Evolutionary conservation across 116 monocot species (phyloP).

Genomic region (Phalaenopsis hybrid): DNA sequence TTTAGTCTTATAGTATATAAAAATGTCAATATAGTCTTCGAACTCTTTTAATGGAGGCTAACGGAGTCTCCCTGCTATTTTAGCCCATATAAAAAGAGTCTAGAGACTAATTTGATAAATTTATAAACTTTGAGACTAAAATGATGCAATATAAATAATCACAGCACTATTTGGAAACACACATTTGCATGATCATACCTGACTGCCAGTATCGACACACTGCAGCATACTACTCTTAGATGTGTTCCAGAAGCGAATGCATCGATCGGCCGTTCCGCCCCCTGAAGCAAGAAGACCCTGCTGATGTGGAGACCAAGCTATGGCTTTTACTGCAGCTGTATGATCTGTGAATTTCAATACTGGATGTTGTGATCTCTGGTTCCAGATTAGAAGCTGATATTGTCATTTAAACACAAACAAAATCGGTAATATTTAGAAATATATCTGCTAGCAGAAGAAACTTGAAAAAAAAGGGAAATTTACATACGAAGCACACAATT

Average conservation of each 20-base stretch:
- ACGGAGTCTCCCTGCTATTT: too few relatives aligned
- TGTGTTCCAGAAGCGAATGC: slow-evolving; percentile 96
- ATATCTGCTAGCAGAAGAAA: background rate
- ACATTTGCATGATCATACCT: slow-evolving; percentile 21
- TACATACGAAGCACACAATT: slow-evolving; percentile 15
- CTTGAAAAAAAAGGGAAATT: too few relatives aligned
- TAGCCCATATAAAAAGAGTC: too few relatives aligned
- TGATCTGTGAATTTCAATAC: slow-evolving; percentile 66
- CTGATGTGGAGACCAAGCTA: slow-evolving; percentile 97
- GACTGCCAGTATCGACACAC: slow-evolving; percentile 79
- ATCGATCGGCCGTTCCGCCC: slow-evolving; percentile 92
- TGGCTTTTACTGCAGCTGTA: slow-evolving; percentile 92
- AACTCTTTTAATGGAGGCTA: too few relatives aligned
- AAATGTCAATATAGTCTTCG: too few relatives aligned
- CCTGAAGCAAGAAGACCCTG: slow-evolving; percentile 88
- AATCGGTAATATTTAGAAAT: background rate
- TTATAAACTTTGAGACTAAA: too few relatives aligned
- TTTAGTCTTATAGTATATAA: too few relatives aligned
- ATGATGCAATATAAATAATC: too few relatives aligned
- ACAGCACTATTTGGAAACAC: too few relatives aligned
- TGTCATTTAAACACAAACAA: background rate
- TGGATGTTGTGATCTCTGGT: slow-evolving; percentile 65
- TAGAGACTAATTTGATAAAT: too few relatives aligned
- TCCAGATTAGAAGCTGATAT: slow-evolving; percentile 82
- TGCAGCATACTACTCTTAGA: slow-evolving; percentile 73